phyloP scores from a whole-genome alignment of 805 yeast genomes.

The Wickerhamomyces canadensis region DNA sequence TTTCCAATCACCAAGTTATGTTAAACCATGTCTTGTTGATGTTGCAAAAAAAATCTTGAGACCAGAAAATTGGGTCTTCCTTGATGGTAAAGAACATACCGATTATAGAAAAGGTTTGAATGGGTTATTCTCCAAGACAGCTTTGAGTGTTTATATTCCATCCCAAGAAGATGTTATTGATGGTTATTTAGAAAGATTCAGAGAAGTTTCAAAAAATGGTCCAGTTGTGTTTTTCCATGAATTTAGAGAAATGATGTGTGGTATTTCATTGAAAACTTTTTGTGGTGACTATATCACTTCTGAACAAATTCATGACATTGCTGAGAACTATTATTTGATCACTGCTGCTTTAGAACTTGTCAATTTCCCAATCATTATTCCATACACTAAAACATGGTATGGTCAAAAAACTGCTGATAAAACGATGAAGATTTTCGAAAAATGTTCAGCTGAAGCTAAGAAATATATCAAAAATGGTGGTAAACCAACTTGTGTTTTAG shows the following conservation, averaged over 20 bases:
- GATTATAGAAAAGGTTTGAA: constrained; percentile 91
- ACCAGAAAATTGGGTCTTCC: constrained; percentile 96
- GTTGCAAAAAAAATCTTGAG: constrained; percentile 91
- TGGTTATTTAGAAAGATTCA: constrained; percentile 64
- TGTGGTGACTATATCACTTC: constrained; percentile 95
- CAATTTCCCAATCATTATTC: constrained; percentile 94
- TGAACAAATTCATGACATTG: constrained; percentile 79
- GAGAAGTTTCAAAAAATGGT: constrained; percentile 51
- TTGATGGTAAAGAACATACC: constrained; percentile 92
- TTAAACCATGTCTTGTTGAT: constrained; percentile 97
- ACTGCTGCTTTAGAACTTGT: constrained; percentile 97
- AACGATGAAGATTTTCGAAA: constrained; percentile 87
- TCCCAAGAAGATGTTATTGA: constrained; percentile 83
- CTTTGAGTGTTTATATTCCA: constrained; percentile 80
- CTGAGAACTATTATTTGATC: constrained; percentile 87
- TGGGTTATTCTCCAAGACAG: constrained; percentile 80
- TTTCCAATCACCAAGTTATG: constrained; percentile 77
- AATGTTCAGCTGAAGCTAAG: constrained; percentile 86
- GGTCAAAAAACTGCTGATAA: constrained; percentile 90
- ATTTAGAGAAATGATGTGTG: constrained; percentile 95
- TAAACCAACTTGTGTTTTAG: constrained; percentile 83
- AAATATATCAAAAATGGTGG: constrained; percentile 73
- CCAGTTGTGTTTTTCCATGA: constrained; percentile 82
- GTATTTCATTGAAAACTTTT: constrained; percentile 85
- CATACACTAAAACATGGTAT: constrained; percentile 97